Conservation (phyloP, 2,329 filamentous ascomycete genomes). For the Sporothrix inflata region DNA sequence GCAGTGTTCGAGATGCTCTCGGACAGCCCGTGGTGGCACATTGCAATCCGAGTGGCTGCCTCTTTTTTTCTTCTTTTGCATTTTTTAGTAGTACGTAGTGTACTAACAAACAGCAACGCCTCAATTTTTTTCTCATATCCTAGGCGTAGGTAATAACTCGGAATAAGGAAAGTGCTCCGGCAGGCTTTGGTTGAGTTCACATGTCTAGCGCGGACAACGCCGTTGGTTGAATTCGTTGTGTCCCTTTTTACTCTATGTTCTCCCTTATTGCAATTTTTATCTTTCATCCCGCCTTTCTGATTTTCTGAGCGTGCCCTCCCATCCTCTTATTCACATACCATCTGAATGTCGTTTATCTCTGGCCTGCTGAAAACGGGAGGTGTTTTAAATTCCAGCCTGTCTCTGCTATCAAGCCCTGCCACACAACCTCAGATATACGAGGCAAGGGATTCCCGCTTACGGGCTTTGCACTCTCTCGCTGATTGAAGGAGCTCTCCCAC, state of each 20-base stretch:
- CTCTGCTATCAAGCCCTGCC: no score
- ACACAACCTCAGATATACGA: not conserved
- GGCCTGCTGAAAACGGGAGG: conserved; percentile 17
- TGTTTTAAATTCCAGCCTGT: not conserved
- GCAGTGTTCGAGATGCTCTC: not conserved
- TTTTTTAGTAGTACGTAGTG: not conserved
- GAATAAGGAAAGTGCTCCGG: not conserved
- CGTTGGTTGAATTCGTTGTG: conserved; percentile 9
- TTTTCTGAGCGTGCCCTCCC: not conserved
- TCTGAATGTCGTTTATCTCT: not conserved
- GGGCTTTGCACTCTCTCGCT: not conserved
- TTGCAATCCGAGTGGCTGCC: conserved; percentile 27
- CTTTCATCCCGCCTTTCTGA: not conserved
- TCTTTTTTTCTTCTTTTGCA: not conserved
- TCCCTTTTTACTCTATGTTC: not conserved
- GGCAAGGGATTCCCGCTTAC: not conserved
- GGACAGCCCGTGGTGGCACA: conserved; percentile 29
- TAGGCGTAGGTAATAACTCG: not conserved
- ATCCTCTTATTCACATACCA: not conserved
- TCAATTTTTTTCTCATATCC: not conserved
- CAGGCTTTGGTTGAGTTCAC: conserved; percentile 1
- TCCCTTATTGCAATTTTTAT: not conserved
- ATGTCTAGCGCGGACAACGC: conserved; percentile 7
- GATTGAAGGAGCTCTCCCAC: not conserved
- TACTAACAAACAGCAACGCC: no score